Percentiles rank a stretch among this genome's conserved stretches.
phyloP scores from a whole-genome alignment of 139 green algal species.

The Volvox reticuliferus region DNA sequence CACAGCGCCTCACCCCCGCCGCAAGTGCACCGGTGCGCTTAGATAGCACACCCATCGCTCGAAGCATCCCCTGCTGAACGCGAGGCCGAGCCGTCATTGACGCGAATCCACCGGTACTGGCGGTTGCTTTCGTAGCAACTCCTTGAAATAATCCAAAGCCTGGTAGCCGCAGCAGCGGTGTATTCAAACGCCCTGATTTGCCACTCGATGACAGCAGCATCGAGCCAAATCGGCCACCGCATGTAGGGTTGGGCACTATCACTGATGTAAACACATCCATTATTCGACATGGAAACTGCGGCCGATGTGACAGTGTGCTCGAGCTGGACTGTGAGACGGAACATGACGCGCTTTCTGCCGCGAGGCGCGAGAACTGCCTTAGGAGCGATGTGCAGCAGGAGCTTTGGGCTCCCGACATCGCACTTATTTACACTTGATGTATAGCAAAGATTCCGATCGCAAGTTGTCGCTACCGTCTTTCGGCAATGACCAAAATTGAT shows the following conservation, averaged over 20 bases:
- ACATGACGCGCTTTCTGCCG: background rate
- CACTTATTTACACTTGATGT: background rate
- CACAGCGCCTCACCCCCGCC: background rate
- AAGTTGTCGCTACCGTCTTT: background rate
- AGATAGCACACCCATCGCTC: background rate
- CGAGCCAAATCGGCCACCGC: background rate
- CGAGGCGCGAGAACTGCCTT: slow-evolving; percentile 1
- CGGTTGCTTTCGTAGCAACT: background rate
- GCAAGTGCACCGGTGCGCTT: background rate
- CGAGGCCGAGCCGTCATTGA: background rate
- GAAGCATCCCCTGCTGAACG: background rate
- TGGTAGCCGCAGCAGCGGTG: background rate
- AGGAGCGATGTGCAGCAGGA: background rate
- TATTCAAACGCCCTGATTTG: background rate
- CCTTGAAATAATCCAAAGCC: background rate
- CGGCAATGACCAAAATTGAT: background rate
- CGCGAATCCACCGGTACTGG: background rate
- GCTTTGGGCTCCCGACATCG: slow-evolving; percentile 8
- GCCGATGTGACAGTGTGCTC: background rate
- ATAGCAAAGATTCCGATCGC: background rate
- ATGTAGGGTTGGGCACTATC: background rate
- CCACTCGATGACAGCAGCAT: background rate
- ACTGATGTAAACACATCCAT: background rate
- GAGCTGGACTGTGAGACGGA: background rate
- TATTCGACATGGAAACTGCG: background rate